phyloP scores from a whole-genome alignment of 768 basidiomycete species.

The Chalciporus pseudorubinellus region DNA sequence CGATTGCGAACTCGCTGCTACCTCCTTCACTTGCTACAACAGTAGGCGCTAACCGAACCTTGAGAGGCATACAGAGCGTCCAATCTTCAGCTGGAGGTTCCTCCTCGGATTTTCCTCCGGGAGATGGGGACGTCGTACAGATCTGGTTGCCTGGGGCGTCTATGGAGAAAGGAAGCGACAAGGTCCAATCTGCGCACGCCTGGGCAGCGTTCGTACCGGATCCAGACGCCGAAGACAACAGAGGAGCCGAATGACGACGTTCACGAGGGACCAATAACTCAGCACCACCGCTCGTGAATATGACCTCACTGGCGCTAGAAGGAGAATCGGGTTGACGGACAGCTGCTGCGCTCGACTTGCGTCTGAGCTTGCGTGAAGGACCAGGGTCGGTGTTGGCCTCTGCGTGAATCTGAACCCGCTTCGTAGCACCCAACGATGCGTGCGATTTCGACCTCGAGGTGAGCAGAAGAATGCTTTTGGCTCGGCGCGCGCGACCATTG shows the following conservation, averaged over 20 bases:
- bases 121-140: no score
- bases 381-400: conserved; percentile 17
- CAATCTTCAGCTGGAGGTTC: conserved; percentile 24
- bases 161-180: conserved; percentile 31
- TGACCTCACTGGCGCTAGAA: neutral
- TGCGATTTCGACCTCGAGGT: conserved; percentile 26
- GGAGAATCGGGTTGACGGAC: conserved; percentile 2
- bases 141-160: conserved; percentile 27
- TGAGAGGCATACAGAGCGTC: conserved; percentile 34
- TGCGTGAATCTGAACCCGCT: conserved; percentile 30
- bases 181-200: conserved; percentile 25
- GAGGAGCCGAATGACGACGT: conserved; percentile 31
- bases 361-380: conserved; percentile 18
- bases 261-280: conserved; percentile 25
- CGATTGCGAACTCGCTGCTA: conserved; percentile 5
- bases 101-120: conserved; percentile 10
- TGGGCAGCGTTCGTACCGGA: neutral
- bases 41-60: conserved; percentile 3
- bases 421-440: conserved; percentile 17
- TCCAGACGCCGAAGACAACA: conserved; percentile 13
- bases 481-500: conserved; percentile 22
- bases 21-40: neutral
- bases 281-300: conserved; percentile 4
- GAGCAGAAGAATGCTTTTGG: conserved; percentile 33
- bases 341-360: conserved; percentile 26